Base-by-base conservation (phyloP, 148 eudicot genomes). In the Rhododendron griersonianum region DNA sequence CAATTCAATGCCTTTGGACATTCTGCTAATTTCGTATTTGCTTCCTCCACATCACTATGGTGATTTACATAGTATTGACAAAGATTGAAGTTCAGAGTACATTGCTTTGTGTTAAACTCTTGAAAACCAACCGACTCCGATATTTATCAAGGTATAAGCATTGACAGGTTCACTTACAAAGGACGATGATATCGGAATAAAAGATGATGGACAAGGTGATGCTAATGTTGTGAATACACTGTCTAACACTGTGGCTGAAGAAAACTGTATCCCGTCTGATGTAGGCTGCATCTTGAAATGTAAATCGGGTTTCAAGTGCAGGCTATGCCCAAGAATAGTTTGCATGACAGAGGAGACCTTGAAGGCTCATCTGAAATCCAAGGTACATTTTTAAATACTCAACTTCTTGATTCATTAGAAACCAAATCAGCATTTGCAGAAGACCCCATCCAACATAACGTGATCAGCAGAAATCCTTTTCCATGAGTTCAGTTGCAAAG, bases 301-400 rank as follows among this genome's bases (percentile, higher is more conserved):
- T n/a, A n/a, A n/a, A n/a, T 94, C 99, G 18, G 96, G 92, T 85
- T 96, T 87, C 74, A 96, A 94, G 91, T 96, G 99, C 90, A 92
- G 89, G 86, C 90, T 96, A 78, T 96, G 99, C 89, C 99, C 99
- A 16, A 94, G 94, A 91, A 92, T 96, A 82, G 94, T 96, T 83
- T 95, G 98, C 87, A 86, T 94, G 88, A 90, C 96, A 65, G 96
- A 91, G 83, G 95, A 93, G 85, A 94, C 89, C 73, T 83, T 96
- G 75, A 91, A 86, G 80, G 84, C 93, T 82, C 97, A 96, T 91
- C 93, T 96, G 6, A 90, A 89, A 88, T 95, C 98, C 61, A 96
- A 94, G 96, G 99, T 91, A 89, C 51, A 33, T 47, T 37, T 55
- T 75, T 8, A 11, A 86, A 80, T 14, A 35, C 65, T 59, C n/a